These are phyloP conservation scores for Tremellales sp. DNA, from an alignment of 1,284 basidiomycete species.

Conservation along the genomic window DNA sequence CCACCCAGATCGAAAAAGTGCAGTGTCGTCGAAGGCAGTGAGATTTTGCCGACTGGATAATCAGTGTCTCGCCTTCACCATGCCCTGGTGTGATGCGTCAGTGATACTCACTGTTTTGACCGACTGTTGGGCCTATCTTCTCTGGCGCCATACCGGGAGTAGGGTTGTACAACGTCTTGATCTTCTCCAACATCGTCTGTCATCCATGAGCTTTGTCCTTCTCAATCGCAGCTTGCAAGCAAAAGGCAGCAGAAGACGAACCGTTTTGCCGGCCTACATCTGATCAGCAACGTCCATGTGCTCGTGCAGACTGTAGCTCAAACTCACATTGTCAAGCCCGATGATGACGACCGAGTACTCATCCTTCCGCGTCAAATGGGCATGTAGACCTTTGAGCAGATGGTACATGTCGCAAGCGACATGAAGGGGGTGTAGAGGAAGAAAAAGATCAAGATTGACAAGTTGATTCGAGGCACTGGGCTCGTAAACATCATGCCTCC, in stretches of 20 bases:
- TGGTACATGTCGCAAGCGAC: constrained; percentile 67
- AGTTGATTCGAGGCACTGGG: too few relatives aligned
- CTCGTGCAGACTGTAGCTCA: background rate
- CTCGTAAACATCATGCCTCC: too few relatives aligned
- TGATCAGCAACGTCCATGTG: background rate
- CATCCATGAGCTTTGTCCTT: background rate
- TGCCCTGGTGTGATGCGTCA: too few relatives aligned
- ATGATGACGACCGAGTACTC: constrained; percentile 92
- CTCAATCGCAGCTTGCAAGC: background rate
- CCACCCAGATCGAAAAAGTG: constrained; percentile 94
- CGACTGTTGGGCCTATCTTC: constrained; percentile 89
- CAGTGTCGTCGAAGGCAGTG: constrained; percentile 80
- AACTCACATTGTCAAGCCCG: constrained; percentile 55
- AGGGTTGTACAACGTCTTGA: constrained; percentile 84
- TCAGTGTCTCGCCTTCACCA: too few relatives aligned
- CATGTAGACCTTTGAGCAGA: constrained; percentile 80
- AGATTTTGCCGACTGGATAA: constrained; percentile 76
- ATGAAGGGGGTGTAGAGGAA: background rate
- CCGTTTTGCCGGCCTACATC: constrained; percentile 76
- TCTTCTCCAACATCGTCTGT: constrained; percentile 83
- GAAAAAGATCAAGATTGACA: background rate
- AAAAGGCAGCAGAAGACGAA: too few relatives aligned
- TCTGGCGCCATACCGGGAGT: constrained; percentile 76
- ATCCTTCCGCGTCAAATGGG: constrained; percentile 85
- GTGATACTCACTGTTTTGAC: constrained; percentile 74